A percentile compares a stretch with the other conserved stretches of the same genome.
These are phyloP conservation scores for Botrytis fragariae DNA, from an alignment of 2,329 filamentous ascomycete genomes.

Conservation along the genomic window DNA sequence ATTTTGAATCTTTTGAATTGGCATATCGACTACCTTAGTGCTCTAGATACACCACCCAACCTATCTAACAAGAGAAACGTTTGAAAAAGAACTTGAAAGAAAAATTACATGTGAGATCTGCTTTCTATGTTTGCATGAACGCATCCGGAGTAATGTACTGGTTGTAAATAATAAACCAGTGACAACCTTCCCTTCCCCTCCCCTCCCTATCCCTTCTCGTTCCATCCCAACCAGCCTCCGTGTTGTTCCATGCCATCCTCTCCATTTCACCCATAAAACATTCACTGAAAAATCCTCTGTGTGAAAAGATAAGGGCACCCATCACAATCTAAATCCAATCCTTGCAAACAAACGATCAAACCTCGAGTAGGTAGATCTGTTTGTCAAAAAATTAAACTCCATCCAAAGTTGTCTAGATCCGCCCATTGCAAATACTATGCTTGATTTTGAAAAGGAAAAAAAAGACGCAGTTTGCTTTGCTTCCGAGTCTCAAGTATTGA, in stretches of 20 bases:
- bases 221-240: background rate
- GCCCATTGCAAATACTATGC: background rate
- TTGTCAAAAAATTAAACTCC: slow-evolving; percentile 1
- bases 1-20: background rate
- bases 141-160: background rate
- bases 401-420: background rate
- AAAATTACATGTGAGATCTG: background rate
- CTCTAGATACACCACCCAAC: background rate
- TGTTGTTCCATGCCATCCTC: too few relatives aligned
- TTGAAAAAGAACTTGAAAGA: background rate
- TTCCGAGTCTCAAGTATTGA: background rate
- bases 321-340: background rate
- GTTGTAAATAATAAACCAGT: background rate
- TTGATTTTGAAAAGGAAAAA: background rate
- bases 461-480: background rate
- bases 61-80: background rate
- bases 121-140: background rate
- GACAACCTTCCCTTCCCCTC: background rate
- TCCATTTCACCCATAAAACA: background rate
- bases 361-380: background rate
- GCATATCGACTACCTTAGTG: background rate
- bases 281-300: too few relatives aligned
- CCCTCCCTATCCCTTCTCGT: background rate
- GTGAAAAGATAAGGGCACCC: background rate
- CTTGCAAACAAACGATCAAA: background rate